These are phyloP conservation scores for Xylariaceae sp. DNA, from an alignment of 2,329 filamentous ascomycete genomes.

Conservation along the genomic window DNA sequence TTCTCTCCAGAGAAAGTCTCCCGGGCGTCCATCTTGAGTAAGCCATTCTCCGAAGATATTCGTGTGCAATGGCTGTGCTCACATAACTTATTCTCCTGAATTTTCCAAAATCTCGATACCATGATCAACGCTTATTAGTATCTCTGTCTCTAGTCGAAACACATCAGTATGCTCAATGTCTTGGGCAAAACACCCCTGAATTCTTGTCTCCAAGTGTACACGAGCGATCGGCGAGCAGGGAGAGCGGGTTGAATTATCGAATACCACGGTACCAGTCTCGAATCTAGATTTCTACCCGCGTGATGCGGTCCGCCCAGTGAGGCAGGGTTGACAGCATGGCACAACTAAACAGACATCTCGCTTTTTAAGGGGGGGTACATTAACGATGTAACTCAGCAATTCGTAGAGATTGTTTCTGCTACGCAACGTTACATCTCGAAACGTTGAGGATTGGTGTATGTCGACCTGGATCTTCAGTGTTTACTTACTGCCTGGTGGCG, in stretches of 20 bases:
- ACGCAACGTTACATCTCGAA: neutral
- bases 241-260: neutral
- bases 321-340: neutral
- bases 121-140: no score
- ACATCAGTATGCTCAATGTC: neutral
- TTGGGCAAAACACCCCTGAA: neutral
- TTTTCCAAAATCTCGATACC: no score
- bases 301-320: neutral
- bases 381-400: neutral
- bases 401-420: neutral
- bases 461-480: neutral
- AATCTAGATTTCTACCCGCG: neutral
- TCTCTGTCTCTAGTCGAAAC: no score
- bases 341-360: neutral
- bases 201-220: neutral
- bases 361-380: neutral
- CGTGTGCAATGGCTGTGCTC: no score
- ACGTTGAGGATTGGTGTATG: neutral
- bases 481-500: neutral
- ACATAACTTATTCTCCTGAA: no score
- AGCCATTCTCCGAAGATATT: neutral
- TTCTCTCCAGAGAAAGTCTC: no score
- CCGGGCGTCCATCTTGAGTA: neutral
- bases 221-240: neutral
- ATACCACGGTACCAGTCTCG: neutral